Evolutionary conservation across 306 rosid genomes (phyloP).

Genomic region (Coriaria nepalensis): DNA sequence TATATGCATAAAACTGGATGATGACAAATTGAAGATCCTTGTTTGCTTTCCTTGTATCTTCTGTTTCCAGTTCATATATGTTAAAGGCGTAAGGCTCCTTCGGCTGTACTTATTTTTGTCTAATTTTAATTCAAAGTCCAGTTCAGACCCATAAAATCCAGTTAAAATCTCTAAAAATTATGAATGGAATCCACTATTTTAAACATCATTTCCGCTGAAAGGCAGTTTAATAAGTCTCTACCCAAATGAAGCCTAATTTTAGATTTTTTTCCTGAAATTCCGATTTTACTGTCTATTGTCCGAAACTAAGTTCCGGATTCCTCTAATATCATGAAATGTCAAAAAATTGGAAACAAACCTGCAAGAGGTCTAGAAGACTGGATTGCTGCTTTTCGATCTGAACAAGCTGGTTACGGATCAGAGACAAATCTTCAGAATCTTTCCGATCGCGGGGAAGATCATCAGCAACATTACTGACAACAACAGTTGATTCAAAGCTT

Average conservation of each 20-base stretch:
- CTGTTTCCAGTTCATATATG: no score
- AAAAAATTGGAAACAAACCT: conserved; percentile 44
- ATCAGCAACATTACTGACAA: conserved; percentile 25
- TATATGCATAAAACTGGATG: no score
- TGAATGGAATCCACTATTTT: no score
- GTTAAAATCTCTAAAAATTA: no score
- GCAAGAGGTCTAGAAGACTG: conserved; percentile 66
- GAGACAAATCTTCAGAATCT: conserved; percentile 57
- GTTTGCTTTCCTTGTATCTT: no score
- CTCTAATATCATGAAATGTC: no score
- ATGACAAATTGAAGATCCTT: no score
- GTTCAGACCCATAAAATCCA: background rate
- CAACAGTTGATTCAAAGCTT: conserved; percentile 28
- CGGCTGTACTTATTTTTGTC: background rate
- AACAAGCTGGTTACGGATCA: conserved; percentile 68
- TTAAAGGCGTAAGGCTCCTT: no score
- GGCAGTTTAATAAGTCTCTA: background rate
- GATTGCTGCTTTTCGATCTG: conserved; percentile 96
- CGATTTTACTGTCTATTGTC: conserved; percentile 7
- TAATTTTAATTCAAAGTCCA: background rate
- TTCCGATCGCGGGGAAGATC: conserved; percentile 37
- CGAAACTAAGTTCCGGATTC: background rate
- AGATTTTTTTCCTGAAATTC: no score
- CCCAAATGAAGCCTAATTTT: conserved; percentile 1
- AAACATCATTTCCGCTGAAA: background rate